phyloP scores from a whole-genome alignment of 768 basidiomycete species.

The Boletus bicolor region DNA sequence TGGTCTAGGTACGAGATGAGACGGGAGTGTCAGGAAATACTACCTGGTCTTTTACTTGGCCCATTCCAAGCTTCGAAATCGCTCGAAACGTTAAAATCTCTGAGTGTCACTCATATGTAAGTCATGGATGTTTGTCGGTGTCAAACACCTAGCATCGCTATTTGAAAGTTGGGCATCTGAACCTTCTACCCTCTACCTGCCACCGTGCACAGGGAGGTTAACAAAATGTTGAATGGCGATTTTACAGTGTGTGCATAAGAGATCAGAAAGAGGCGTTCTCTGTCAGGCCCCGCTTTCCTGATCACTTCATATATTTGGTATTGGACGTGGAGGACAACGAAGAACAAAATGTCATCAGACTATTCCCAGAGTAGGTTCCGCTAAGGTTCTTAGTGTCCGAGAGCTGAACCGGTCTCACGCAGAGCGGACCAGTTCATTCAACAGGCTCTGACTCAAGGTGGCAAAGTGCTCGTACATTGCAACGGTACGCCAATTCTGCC shows the following conservation, averaged over 20 bases:
- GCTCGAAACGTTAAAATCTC: conserved; percentile 57
- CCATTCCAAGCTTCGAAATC: conserved; percentile 89
- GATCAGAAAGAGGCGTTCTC: conserved; percentile 90
- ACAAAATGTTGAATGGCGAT: background rate
- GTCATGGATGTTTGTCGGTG: background rate
- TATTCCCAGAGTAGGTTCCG: conserved; percentile 74
- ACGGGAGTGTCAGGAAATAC: conserved; percentile 90
- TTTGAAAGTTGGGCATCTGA: background rate
- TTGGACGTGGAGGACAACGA: conserved; percentile 90
- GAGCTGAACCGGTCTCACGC: background rate
- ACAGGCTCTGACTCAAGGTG: conserved; percentile 51
- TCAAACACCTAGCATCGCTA: background rate
- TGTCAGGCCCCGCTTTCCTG: conserved; percentile 80
- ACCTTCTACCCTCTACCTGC: background rate
- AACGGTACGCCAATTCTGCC: conserved; percentile 53
- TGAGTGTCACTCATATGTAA: conserved; percentile 84
- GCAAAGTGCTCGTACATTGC: conserved; percentile 84
- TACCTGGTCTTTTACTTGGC: conserved; percentile 77
- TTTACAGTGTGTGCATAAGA: conserved; percentile 75
- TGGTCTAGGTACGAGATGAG: conserved; percentile 84
- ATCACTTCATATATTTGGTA: conserved; percentile 71
- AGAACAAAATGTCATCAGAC: conserved; percentile 89
- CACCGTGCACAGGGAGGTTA: background rate
- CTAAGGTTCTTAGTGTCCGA: background rate
- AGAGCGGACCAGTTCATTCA: conserved; percentile 81